Conservation (phyloP, 768 basidiomycete genomes). For the Mycena leptocephala region DNA sequence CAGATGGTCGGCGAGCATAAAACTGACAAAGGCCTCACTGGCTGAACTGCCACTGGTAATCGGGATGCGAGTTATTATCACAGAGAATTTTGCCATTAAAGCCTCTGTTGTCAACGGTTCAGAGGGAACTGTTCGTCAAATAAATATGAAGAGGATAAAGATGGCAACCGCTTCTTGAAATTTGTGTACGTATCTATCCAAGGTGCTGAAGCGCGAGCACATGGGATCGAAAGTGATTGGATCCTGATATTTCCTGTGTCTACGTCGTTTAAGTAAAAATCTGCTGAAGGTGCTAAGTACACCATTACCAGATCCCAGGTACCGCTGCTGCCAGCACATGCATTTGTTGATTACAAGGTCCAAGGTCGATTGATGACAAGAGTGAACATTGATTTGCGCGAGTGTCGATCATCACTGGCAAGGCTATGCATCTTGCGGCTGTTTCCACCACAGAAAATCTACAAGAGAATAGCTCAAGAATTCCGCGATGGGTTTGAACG, state of each 20-base stretch:
- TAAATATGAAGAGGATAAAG: background rate
- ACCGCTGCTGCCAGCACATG: background rate
- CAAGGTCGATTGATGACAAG: background rate
- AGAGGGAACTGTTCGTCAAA: background rate
- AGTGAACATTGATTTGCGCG: background rate
- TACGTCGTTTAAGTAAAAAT: background rate
- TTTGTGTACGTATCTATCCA: background rate
- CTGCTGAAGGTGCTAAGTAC: background rate
- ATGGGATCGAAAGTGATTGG: background rate
- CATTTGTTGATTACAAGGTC: conserved; percentile 8
- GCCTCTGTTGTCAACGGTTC: background rate
- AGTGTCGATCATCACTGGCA: background rate
- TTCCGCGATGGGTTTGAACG: conserved; percentile 1
- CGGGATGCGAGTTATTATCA: conserved; percentile 7
- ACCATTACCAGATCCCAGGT: background rate
- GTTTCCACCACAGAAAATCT: background rate
- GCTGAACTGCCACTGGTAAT: background rate
- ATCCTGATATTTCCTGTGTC: background rate
- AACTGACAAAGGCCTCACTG: background rate
- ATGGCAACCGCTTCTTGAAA: background rate
- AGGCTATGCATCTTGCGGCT: background rate
- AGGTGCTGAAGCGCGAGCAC: background rate
- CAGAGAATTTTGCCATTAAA: conserved; percentile 1
- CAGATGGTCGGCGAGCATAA: background rate
- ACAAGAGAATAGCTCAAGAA: background rate